Evolutionary conservation across 495 filamentous ascomycete species (phyloP).

Genomic region (Neurospora sp.): DNA sequence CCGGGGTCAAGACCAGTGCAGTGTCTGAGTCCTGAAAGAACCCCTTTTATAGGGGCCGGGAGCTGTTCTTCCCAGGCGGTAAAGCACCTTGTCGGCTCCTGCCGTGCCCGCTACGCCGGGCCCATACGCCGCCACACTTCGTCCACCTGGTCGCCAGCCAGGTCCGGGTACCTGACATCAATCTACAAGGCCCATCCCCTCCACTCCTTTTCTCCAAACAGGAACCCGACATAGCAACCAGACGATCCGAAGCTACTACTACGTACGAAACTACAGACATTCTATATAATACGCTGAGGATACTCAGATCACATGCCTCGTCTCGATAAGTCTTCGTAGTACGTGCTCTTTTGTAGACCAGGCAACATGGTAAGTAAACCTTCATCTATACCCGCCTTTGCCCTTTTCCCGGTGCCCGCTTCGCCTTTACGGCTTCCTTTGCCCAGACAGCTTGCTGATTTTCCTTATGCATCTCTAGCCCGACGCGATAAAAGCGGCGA

Average conservation of each 20-base stretch:
- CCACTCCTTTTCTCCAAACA: background rate
- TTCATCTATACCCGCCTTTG: background rate
- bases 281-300: background rate
- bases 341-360: conserved; percentile 17
- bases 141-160: background rate
- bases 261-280: background rate
- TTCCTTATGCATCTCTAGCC: conserved; percentile 13
- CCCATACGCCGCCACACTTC: background rate
- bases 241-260: background rate
- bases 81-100: background rate
- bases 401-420: background rate
- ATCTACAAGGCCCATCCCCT: background rate
- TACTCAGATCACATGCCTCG: conserved; percentile 22
- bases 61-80: background rate
- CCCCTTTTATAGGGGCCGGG: background rate
- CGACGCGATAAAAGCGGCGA: conserved; percentile 57
- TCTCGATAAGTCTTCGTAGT: conserved; percentile 22
- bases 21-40: background rate
- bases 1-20: background rate
- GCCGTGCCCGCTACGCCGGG: background rate
- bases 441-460: background rate
- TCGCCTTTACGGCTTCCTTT: background rate
- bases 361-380: conserved; percentile 18
- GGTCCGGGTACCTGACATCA: background rate
- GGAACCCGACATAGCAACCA: background rate